Evolutionary conservation across 2,329 filamentous ascomycete genomes (phyloP), one percentile per base, ranked within the genome.

Genomic region (Zymoseptoria ardabiliae): DNA sequence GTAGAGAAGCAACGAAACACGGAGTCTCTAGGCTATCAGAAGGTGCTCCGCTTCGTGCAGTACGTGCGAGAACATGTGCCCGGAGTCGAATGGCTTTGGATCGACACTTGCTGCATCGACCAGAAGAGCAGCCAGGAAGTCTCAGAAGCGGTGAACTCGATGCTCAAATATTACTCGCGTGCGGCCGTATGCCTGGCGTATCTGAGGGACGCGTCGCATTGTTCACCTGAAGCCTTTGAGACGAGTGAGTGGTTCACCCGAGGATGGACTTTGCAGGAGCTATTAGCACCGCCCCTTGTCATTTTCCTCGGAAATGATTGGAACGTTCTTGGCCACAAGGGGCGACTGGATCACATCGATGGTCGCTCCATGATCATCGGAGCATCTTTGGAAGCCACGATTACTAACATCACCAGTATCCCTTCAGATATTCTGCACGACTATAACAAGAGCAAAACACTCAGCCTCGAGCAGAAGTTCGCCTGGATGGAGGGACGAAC

Each of bases 71-170:
- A 53, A 3, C 49, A 56, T 21, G 30, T 53, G 23, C 23, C 52
- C 4, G 23, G 20, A n/a, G 17, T 58, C 4, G 53, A 59, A 2
- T 61, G 50, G 50, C 23, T 59, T 19, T 68, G 65, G 65, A 55
- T 68, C 20, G 66, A 68, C 53, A 66, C 66, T 2, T 64, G 60
- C 48, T 64, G 65, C 56, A 68, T 68, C 21, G 60, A 67, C 25
- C 54, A 61, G 22, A 58, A 23, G 30, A 66, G 55, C 56, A 60
- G 53, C 45, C 57, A 56, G 20, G 65, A 67, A 35, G 22, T 66
- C 6, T 54, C 52, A 11, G 58, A 59, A 53, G 59, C 63, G 23
- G 63, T 65, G 28, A 61, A 61, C 49, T 63, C 61, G 13, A 66
- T 65, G 64, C 64, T 60, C 54, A 21, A 25, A n/a, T 67, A 62